phyloP scores from a whole-genome alignment of 192 early-diverging fungal genomes.

The Phycomyces nitens region DNA sequence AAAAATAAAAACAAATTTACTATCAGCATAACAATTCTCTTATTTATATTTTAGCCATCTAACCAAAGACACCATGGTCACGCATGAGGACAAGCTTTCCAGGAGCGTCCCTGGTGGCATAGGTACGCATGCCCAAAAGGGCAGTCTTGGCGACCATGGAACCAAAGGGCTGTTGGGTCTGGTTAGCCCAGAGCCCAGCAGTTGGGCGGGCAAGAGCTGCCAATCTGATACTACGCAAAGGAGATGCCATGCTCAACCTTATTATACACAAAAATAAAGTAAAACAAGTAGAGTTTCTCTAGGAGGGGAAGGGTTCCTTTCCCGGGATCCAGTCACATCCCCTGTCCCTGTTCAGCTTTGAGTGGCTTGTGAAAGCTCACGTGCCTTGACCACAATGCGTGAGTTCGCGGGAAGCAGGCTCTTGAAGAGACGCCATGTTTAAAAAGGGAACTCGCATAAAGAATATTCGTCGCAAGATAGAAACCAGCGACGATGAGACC shows the following conservation, averaged over 20 bases:
- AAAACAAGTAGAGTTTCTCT: not conserved
- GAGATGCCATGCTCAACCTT: not conserved
- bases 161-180: not conserved
- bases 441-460: conserved; percentile 28
- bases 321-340: not conserved
- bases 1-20: conserved; percentile 1
- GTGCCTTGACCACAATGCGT: not conserved
- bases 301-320: too few relatives aligned
- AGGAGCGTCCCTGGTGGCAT: conserved; percentile 16
- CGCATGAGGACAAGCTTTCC: conserved; percentile 35
- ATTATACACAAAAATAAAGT: not conserved
- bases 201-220: not conserved
- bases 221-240: not conserved
- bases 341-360: not conserved
- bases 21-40: not conserved
- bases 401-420: too few relatives aligned
- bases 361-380: conserved; percentile 8
- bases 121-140: conserved; percentile 21
- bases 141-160: not conserved
- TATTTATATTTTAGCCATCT: not conserved
- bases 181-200: not conserved
- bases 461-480: conserved; percentile 33
- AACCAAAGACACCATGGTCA: conserved; percentile 39
- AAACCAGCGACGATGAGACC: conserved; percentile 20
- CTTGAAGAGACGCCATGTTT: conserved; percentile 22